Evolutionary conservation across 179 eudicot genomes (phyloP).

Genomic region (Silene vulgaris): DNA sequence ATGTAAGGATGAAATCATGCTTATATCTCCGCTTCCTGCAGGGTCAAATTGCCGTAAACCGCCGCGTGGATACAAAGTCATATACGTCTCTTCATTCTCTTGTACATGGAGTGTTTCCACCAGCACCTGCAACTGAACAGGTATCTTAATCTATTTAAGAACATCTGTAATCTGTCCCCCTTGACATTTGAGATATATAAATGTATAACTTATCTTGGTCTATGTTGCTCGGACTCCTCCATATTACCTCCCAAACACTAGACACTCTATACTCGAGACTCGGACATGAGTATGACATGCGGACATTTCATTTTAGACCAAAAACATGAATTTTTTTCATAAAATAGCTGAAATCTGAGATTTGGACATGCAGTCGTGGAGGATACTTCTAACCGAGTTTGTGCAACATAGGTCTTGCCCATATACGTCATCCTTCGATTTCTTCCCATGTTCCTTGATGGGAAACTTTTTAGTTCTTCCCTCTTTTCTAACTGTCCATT

Average conservation of each 20-base stretch:
- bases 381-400: too few relatives aligned
- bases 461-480: not conserved
- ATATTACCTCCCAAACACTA: too few relatives aligned
- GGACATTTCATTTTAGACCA: too few relatives aligned
- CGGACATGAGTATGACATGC: too few relatives aligned
- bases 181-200: not conserved
- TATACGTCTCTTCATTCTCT: conserved; percentile 72
- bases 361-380: too few relatives aligned
- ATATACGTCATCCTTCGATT: not conserved
- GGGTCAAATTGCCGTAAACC: conserved; percentile 83
- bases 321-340: too few relatives aligned
- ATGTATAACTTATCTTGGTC: too few relatives aligned
- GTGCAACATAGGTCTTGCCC: not conserved
- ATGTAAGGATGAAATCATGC: not conserved
- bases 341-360: too few relatives aligned
- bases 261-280: too few relatives aligned
- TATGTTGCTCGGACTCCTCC: too few relatives aligned
- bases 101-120: conserved; percentile 83
- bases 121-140: conserved; percentile 56
- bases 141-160: conserved; percentile 31
- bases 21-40: conserved; percentile 25
- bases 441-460: not conserved
- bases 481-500: not conserved
- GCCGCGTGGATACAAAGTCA: conserved; percentile 70
- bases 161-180: not conserved